These are phyloP conservation scores for Aspergillus fumigatiaffinis DNA, from an alignment of 2,329 filamentous ascomycete species.

Conservation along the genomic window DNA sequence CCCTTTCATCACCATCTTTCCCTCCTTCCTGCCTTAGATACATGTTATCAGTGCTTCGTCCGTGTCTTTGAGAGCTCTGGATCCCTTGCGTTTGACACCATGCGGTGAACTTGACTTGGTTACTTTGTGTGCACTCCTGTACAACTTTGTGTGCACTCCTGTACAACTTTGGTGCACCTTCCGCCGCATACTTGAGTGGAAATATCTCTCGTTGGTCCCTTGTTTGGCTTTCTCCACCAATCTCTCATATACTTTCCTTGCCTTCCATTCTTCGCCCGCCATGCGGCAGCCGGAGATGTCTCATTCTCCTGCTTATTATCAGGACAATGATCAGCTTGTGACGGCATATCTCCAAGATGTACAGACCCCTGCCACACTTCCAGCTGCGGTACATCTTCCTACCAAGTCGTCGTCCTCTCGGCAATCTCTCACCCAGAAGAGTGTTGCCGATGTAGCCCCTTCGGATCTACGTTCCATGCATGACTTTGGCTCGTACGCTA, in stretches of 20 bases:
- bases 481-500: slow-evolving; percentile 16
- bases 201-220: slow-evolving; percentile 13
- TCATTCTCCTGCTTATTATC: slow-evolving; percentile 33
- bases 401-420: slow-evolving; percentile 11
- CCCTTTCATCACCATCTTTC: slow-evolving; percentile 2
- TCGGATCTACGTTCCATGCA: slow-evolving; percentile 18
- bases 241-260: slow-evolving; percentile 5
- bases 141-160: slow-evolving; percentile 19
- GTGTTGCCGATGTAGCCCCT: slow-evolving; percentile 9
- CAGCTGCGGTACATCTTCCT: slow-evolving; percentile 11
- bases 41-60: not conserved
- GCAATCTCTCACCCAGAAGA: slow-evolving; percentile 3
- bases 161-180: slow-evolving; percentile 18
- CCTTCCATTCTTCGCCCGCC: slow-evolving; percentile 12
- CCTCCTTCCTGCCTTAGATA: slow-evolving; percentile 6
- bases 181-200: slow-evolving; percentile 16
- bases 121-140: slow-evolving; percentile 18
- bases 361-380: slow-evolving; percentile 16
- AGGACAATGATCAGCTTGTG: slow-evolving; percentile 24
- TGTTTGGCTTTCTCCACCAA: slow-evolving; percentile 15
- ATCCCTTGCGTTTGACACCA: slow-evolving; percentile 20
- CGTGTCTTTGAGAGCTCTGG: not conserved
- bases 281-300: slow-evolving; percentile 36
- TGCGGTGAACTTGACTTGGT: slow-evolving; percentile 21
- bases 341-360: slow-evolving; percentile 17